Evolutionary conservation across 495 filamentous ascomycete genomes (phyloP).

Genomic region (Pyrenopolyporus hunteri): DNA sequence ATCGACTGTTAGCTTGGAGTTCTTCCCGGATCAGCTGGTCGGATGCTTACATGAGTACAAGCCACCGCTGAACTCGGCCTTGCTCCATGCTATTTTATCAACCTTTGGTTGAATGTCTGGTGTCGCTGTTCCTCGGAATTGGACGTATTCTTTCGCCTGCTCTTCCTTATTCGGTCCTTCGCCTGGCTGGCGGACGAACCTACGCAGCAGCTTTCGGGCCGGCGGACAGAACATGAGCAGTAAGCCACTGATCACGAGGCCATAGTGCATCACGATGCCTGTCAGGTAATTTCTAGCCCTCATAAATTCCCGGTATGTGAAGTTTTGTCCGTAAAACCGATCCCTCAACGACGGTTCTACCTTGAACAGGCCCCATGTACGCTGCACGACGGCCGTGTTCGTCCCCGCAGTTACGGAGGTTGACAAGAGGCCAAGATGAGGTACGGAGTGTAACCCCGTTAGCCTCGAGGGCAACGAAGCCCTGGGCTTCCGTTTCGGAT

Average conservation of each 20-base stretch:
- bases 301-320: conserved; percentile 73
- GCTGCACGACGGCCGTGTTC: conserved; percentile 73
- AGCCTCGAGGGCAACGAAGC: conserved; percentile 51
- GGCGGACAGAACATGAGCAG: conserved; percentile 55
- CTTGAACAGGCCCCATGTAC: conserved; percentile 76
- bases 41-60: conserved; percentile 64
- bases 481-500: conserved; percentile 52
- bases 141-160: conserved; percentile 61
- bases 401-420: conserved; percentile 62
- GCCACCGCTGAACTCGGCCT: conserved; percentile 63
- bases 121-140: conserved; percentile 69
- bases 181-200: conserved; percentile 67
- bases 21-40: not conserved
- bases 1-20: conserved; percentile 25
- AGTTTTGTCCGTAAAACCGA: conserved; percentile 71
- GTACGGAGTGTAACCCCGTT: conserved; percentile 66
- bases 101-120: conserved; percentile 58
- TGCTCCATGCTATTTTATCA: conserved; percentile 61
- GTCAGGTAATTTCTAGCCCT: conserved; percentile 63
- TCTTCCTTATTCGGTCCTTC: conserved; percentile 66
- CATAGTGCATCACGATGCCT: conserved; percentile 64
- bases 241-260: conserved; percentile 56
- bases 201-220: conserved; percentile 42
- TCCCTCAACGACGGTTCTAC: conserved; percentile 44
- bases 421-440: conserved; percentile 70